Conservation (phyloP, 306 rosid species). For the Cucumis sativus region Cucumber_9930_V3 NC_026661.2:13530501-13531000, state of each 20-base stretch:
- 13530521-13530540: constrained; percentile 90
- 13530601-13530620: constrained; percentile 92
- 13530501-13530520: constrained; percentile 57
- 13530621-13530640: constrained; percentile 89
- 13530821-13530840: constrained; percentile 89
- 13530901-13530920: constrained; percentile 49
- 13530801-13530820: constrained; percentile 93
- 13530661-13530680: constrained; percentile 65
- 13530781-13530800: constrained; percentile 96
- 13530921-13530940: constrained; percentile 39
- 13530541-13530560: constrained; percentile 98
- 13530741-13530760: constrained; percentile 37
- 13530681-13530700: constrained; percentile 37
- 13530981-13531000: constrained; percentile 85
- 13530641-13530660: constrained; percentile 73
- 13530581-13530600: constrained; percentile 89
- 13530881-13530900: constrained; percentile 29
- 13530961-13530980: constrained; percentile 86
- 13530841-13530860: constrained; percentile 53
- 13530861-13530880: constrained; percentile 34
- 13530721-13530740: constrained; percentile 38
- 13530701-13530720: constrained; percentile 35
- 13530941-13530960: constrained; percentile 65
- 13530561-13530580: constrained; percentile 90
- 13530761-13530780: constrained; percentile 84